Evolutionary conservation across 805 yeast genomes (phyloP), one percentile per base, ranked within the genome.

Genomic region (Limtongia smithiae): DNA sequence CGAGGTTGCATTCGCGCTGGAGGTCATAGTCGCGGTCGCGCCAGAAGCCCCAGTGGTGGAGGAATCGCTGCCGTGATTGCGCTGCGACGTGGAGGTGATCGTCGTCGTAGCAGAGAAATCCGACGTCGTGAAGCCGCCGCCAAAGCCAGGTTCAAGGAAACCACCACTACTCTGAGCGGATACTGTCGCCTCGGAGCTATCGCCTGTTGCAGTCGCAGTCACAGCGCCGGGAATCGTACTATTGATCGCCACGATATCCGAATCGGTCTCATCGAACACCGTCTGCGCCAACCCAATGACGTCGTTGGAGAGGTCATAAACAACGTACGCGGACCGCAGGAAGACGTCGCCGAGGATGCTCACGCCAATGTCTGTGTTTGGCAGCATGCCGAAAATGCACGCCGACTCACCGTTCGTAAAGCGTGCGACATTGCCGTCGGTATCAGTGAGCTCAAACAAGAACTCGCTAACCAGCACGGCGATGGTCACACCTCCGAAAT

Each of bases 291-390:
- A 52, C 0, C 82, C 77, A 30, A 83, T 68, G 61, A 77, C 72
- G 41, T 63, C 64, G 57, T 74, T 75, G 18, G 81, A 85, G 43
- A 82, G 68, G 63, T 85, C 85, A 64, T 75, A 81, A 11, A 82
- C 87, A 20, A 77, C 74, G 62, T 84, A 85, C 3, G 81, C 83
- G 33, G 77, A 73, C 46, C 85, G 71, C 55, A 85, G 66, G 61
- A 84, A 77, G 39, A 77, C 74, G 62, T 82, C 89, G 9, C 93
- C 93, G 32, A 85, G 69, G 46, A 81, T 71, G 18, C 36, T 32
- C n/a, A 41, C 48, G 15, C 57, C 53, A 36, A 60, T 59, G 68
- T 65, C 50, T 48, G 42, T 30, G 59, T 66, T 27, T 60, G 67
- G 20, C 64, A 59, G n/a, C 17, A 64, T 55, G 12, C 63, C 60